Conservation (phyloP, 2,329 filamentous ascomycete species). For the Nakataea oryzae region DNA sequence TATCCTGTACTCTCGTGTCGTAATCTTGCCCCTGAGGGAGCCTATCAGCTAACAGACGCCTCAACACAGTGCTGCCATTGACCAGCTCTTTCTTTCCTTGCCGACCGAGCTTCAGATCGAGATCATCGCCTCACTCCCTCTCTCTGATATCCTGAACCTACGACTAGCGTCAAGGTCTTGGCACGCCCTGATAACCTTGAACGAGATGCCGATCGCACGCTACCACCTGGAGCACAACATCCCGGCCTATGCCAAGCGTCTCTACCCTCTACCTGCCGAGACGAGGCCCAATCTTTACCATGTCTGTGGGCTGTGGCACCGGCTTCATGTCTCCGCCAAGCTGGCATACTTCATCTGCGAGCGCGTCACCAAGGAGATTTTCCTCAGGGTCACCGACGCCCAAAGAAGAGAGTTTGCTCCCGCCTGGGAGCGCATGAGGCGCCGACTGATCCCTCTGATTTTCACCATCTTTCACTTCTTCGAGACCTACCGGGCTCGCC, state of each 20-base stretch:
- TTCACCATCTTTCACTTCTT: conserved; percentile 61
- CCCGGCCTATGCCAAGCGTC: conserved; percentile 46
- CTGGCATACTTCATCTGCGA: conserved; percentile 51
- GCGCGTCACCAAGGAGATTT: conserved; percentile 56
- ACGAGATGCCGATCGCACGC: conserved; percentile 51
- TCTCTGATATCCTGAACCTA: conserved; percentile 50
- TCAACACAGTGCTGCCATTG: conserved; percentile 33
- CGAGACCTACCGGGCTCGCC: conserved; percentile 50
- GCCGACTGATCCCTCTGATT: conserved; percentile 50
- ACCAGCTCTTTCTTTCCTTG: conserved; percentile 45
- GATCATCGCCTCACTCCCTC: conserved; percentile 47
- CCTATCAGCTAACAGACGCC: not conserved
- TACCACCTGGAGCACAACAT: conserved; percentile 50
- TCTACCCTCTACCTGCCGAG: conserved; percentile 44
- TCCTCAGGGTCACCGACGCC: conserved; percentile 44
- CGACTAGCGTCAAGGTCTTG: conserved; percentile 47
- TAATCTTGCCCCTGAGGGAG: not conserved
- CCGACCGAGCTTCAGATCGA: conserved; percentile 55
- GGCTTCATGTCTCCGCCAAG: conserved; percentile 53
- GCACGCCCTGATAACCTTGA: conserved; percentile 47
- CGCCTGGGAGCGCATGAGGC: conserved; percentile 53
- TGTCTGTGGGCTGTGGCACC: conserved; percentile 55
- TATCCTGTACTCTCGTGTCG: not conserved
- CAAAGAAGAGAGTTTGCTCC: conserved; percentile 47
- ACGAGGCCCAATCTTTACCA: conserved; percentile 45